Evolutionary conservation across 2,329 filamentous ascomycete species (phyloP).

Genomic region (Huntiella bhutanensis): DNA sequence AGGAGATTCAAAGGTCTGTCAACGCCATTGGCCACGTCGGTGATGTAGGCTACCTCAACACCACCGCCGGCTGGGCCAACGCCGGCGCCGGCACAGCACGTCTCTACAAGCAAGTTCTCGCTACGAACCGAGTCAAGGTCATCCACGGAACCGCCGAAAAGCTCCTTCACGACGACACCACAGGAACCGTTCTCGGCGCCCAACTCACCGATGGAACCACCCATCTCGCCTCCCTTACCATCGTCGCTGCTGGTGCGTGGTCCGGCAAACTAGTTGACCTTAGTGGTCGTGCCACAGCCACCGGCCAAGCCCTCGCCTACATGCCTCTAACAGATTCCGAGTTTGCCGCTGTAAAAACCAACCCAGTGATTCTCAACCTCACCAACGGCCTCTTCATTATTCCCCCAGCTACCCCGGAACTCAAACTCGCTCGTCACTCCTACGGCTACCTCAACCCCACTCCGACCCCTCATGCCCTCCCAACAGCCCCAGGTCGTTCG

Average conservation of each 20-base stretch:
- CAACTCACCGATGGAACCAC: slow-evolving; percentile 28
- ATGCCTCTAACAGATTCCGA: slow-evolving; percentile 55
- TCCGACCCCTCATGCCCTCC: slow-evolving; percentile 19
- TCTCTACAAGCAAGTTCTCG: slow-evolving; percentile 35
- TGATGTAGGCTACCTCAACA: slow-evolving; percentile 55
- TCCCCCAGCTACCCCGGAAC: slow-evolving; percentile 39
- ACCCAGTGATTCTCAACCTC: slow-evolving; percentile 58
- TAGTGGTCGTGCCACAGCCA: slow-evolving; percentile 55
- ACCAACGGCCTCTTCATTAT: slow-evolving; percentile 56
- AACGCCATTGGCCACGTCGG: slow-evolving; percentile 34
- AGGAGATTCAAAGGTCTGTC: slow-evolving; percentile 26
- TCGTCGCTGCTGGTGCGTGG: slow-evolving; percentile 81
- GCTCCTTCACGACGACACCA: slow-evolving; percentile 22
- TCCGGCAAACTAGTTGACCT: slow-evolving; percentile 61
- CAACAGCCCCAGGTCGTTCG: slow-evolving; percentile 15
- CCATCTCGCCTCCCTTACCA: slow-evolving; percentile 48
- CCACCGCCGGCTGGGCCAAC: slow-evolving; percentile 61
- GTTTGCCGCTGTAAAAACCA: slow-evolving; percentile 40
- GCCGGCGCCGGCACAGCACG: slow-evolving; percentile 52
- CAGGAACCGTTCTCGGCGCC: slow-evolving; percentile 28
- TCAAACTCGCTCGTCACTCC: slow-evolving; percentile 52
- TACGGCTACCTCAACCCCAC: slow-evolving; percentile 46
- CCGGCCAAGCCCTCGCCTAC: slow-evolving; percentile 67
- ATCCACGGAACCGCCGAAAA: slow-evolving; percentile 29
- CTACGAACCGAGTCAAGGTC: slow-evolving; percentile 36